These are phyloP conservation scores for Fusarium cicatricum DNA, from an alignment of 2,329 filamentous ascomycete species.

Conservation along the genomic window DNA sequence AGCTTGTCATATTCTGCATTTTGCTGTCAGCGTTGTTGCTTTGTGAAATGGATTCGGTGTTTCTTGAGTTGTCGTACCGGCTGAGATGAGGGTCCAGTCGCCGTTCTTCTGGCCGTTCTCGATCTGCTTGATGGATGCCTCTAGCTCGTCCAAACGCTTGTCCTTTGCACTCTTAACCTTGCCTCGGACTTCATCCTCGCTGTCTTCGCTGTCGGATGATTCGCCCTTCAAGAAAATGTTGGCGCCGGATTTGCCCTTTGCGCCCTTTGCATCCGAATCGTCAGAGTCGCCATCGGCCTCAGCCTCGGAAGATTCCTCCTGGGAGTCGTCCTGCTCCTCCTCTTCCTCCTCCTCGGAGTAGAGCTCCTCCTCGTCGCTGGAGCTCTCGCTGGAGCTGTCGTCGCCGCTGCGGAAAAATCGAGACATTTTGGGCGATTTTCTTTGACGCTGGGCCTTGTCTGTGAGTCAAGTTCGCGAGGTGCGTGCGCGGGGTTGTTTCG, in stretches of 20 bases:
- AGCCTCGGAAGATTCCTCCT: constrained; percentile 60
- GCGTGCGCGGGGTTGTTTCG: constrained; percentile 51
- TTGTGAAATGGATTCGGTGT: not conserved
- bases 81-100: constrained; percentile 93
- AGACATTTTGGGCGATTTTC: constrained; percentile 73
- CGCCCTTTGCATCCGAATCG: constrained; percentile 63
- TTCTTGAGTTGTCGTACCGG: constrained; percentile 62
- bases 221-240: constrained; percentile 85
- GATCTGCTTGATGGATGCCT: constrained; percentile 87
- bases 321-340: constrained; percentile 57
- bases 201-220: constrained; percentile 79
- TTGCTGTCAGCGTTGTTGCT: constrained; percentile 21
- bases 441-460: constrained; percentile 43
- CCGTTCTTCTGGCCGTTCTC: constrained; percentile 98
- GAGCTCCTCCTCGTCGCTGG: constrained; percentile 96
- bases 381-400: constrained; percentile 95
- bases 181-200: constrained; percentile 84
- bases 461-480: constrained; percentile 42
- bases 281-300: constrained; percentile 60
- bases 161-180: constrained; percentile 98
- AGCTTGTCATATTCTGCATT: constrained; percentile 88
- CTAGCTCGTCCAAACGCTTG: constrained; percentile 94
- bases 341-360: constrained; percentile 66
- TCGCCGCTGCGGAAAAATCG: constrained; percentile 93
- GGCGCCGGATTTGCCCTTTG: constrained; percentile 76